Evolutionary conservation across 768 basidiomycete species (phyloP).

Genomic region (Gyrodon lividus): DNA sequence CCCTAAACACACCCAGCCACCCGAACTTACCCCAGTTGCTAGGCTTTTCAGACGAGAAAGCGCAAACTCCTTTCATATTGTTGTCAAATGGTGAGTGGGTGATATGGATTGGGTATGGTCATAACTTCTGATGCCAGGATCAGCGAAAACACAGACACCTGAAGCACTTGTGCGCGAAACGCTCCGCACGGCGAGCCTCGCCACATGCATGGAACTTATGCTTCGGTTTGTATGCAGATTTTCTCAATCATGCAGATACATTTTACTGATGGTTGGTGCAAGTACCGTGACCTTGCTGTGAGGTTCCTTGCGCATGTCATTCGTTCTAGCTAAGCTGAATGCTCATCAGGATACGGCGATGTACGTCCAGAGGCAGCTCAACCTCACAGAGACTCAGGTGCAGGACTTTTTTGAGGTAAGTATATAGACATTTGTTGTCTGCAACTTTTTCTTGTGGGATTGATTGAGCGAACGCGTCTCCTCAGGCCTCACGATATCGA

Average conservation of each 20-base stretch:
- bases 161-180: constrained; percentile 38
- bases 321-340: not conserved
- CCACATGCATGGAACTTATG: constrained; percentile 35
- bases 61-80: constrained; percentile 50
- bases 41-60: constrained; percentile 45
- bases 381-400: constrained; percentile 36
- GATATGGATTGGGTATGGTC: not conserved
- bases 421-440: not conserved
- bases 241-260: not conserved
- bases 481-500: constrained; percentile 40
- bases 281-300: constrained; percentile 46
- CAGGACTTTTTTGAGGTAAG: constrained; percentile 49
- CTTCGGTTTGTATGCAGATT: constrained; percentile 32
- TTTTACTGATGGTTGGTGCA: constrained; percentile 1
- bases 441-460: not conserved
- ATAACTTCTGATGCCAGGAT: not conserved
- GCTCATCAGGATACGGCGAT: constrained; percentile 39
- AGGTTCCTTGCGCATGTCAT: not conserved
- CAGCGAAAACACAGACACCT: constrained; percentile 44
- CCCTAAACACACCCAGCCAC: constrained; percentile 33
- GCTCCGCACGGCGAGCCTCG: constrained; percentile 37
- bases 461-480: not conserved
- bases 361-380: constrained; percentile 44
- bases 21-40: constrained; percentile 54
- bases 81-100: constrained; percentile 42